Base-by-base conservation (phyloP, 768 basidiomycete genomes). In the Cyclocybe cylindracea region DNA sequence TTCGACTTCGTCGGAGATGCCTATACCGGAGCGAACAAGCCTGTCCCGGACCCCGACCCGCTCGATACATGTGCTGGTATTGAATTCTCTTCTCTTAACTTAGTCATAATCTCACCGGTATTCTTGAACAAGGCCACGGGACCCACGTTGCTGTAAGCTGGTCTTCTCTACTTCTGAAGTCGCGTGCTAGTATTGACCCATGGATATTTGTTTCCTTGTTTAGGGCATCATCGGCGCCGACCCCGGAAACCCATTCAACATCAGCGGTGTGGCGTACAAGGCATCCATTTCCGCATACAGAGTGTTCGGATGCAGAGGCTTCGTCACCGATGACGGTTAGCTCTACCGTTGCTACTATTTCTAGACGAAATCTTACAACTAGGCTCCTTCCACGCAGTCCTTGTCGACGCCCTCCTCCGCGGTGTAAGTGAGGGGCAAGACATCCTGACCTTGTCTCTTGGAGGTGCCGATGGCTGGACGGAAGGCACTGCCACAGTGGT, bases 251-350 rank as follows among this genome's bases (percentile, higher is more conserved):
- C 60, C 65, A 29, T 85, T 80, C 71, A 82, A 82, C 66, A 80
- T 87, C 57, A 82, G 79, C 34, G 88, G 88, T 50, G 85, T 86
- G 37, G 86, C 87, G 1, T 85, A 78, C 51, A 71, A 76, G 1
- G 80, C 85, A 0, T 75, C 75, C 3, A 63, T 87, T 18, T 76
- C 66, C 7, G 66, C 75, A 7, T 84, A 83, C 69, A 64, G 84
- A 44, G 72, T 87, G 7, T 87, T 86, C 58, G 81, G 83, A 2
- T 88, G 87, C 60, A 58, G 51, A 4, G 82, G 82, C 0, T 61
- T 50, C 29, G 72, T 78, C 53, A 72, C 69, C 47, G 75, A 82
- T 58, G 74, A 84, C 66, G 65, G 84, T 85, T 60, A 46, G 72
- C 60, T 38, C 0, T 34, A 49, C 44, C n/a, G 2, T 24, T 24